These are phyloP conservation scores for Ganoderma multipileum DNA, from an alignment of 1,284 basidiomycete genomes.

Conservation along the genomic window DNA sequence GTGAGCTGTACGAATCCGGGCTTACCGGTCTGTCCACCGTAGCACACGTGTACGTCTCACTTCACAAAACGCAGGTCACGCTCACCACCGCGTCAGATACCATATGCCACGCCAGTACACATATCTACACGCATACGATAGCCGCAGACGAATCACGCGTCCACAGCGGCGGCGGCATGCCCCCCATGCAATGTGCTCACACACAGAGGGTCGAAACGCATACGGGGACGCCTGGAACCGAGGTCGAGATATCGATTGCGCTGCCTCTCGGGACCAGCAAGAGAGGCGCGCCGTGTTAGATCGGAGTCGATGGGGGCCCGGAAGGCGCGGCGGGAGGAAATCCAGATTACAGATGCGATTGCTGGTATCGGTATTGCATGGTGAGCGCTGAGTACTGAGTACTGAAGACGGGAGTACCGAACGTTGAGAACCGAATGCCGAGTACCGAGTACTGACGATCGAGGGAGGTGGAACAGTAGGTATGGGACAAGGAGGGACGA, in stretches of 20 bases:
- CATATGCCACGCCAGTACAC: too few species aligned
- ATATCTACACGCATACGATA: not conserved
- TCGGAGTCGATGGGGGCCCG: not conserved
- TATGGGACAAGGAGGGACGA: constrained; percentile 4
- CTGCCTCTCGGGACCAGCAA: not conserved
- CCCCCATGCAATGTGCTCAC: not conserved
- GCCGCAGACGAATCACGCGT: not conserved
- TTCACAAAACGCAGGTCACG: too few species aligned
- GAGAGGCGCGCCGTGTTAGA: not conserved
- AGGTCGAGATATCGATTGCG: not conserved
- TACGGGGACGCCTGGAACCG: not conserved
- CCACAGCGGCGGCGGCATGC: not conserved
- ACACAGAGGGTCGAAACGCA: not conserved
- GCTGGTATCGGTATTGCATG: not conserved
- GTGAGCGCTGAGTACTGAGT: not conserved
- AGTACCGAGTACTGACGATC: not conserved
- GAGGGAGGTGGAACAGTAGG: not conserved
- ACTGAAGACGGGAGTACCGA: too few species aligned
- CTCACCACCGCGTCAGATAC: too few species aligned
- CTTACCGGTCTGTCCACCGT: too few species aligned
- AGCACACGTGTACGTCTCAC: too few species aligned
- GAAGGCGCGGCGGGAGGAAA: not conserved
- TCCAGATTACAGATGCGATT: constrained; percentile 2
- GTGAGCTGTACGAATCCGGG: too few species aligned
- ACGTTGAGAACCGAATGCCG: not conserved